Evolutionary conservation across 1,284 basidiomycete genomes (phyloP).

Genomic region (Fomitopsis pinicola): DNA sequence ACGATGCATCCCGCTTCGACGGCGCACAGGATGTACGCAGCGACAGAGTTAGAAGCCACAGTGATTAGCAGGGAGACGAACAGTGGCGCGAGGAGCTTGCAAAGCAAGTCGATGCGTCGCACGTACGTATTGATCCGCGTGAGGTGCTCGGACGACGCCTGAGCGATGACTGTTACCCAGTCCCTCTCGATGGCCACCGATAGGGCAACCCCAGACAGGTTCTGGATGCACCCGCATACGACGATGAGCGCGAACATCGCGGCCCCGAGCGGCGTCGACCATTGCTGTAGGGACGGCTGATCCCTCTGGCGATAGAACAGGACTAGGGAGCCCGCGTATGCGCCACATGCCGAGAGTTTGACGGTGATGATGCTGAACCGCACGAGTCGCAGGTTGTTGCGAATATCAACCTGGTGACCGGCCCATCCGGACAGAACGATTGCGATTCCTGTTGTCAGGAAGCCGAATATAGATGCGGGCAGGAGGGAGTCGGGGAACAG

Average conservation of each 20-base stretch:
- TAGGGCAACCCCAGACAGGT: constrained; percentile 41
- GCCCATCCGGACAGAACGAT: constrained; percentile 37
- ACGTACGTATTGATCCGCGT: constrained; percentile 36
- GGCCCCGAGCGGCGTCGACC: constrained; percentile 11
- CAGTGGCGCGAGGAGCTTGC: constrained; percentile 50
- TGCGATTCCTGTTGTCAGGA: constrained; percentile 35
- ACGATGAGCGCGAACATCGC: constrained; percentile 38
- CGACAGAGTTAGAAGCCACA: constrained; percentile 23
- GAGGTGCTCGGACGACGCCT: constrained; percentile 26
- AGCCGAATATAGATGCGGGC: constrained; percentile 47
- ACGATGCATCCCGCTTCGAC: constrained; percentile 30
- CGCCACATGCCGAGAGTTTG: constrained; percentile 36
- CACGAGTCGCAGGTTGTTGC: constrained; percentile 35
- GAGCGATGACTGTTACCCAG: constrained; percentile 45
- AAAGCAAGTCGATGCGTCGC: constrained; percentile 49
- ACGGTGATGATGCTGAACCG: constrained; percentile 39
- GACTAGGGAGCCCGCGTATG: constrained; percentile 35
- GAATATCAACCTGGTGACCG: constrained; percentile 41
- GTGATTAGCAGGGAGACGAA: constrained; percentile 51
- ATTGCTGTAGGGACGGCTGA: constrained; percentile 2
- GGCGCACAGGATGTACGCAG: constrained; percentile 29
- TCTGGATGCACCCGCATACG: constrained; percentile 35
- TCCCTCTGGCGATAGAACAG: constrained; percentile 15
- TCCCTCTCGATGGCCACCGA: constrained; percentile 54
- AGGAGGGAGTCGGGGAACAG: constrained; percentile 46